Base-by-base conservation (phyloP, 371 early-diverging fungal species). In the Caulochytrium protostelioides region DNA sequence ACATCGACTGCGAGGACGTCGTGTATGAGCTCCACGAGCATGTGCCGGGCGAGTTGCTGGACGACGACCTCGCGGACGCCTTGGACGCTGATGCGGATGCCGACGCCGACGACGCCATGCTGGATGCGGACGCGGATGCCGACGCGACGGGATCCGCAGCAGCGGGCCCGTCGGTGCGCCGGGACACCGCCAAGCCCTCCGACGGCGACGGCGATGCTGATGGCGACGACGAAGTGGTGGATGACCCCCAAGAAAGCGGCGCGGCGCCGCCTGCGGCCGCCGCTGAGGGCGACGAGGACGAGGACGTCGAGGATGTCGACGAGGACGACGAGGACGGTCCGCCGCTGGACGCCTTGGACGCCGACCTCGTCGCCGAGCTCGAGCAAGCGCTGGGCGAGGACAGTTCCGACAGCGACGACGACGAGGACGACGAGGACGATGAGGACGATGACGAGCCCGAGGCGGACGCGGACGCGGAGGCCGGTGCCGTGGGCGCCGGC, bases 1-100 rank as follows among this genome's bases (percentile, higher is more conserved):
- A 89, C 54, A 63, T 74, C 3, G 62, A 70, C 32, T 84, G 87
- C 3, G 70, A 74, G 30, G 73, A 78, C 30, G 76, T 83, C 1
- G 47, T 57, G 34, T 78, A 70, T 39, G 76, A 30, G 9, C 15
- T 23, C 17, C 15, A 19, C 19, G 33, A 12, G 12, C 13, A 17
- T 19, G 12, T 22, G 21, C 22, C 15, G 22, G 38, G 24, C 36
- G 38, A 37, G 31, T 36, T 22, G 8, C 29, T 15, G 25, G 38
- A 36, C 27, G 14, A 23, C 16, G 32, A 37, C 32, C 4, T 26
- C 22, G 19, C 29, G 8, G 37, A 28, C 20, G 37, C 2, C 14
- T 35, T 19, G 4, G n/a, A 12, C 30, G 35, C 7, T 32, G 32
- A 32, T 17, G 33, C 10, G 4, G 30, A 14, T 26, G 37, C 37